Evolutionary conservation across 139 green algal genomes (phyloP).

Genomic region (Chlamydomonas sphaeroides): DNA sequence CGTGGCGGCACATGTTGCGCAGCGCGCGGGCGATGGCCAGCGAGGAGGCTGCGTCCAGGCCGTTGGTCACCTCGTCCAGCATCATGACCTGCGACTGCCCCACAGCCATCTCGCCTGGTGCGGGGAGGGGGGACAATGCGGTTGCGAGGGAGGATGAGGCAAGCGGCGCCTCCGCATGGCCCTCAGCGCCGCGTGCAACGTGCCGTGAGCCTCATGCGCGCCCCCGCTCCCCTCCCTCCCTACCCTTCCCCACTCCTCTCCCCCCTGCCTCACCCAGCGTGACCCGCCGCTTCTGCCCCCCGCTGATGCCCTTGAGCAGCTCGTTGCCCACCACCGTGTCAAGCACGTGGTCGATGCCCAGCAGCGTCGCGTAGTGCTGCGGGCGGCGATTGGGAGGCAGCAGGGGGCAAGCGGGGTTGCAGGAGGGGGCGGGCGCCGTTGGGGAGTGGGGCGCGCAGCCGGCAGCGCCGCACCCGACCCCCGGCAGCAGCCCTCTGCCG

Average conservation of each 20-base stretch:
- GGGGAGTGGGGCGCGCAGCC: no score
- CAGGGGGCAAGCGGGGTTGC: background rate
- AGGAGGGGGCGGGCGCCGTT: background rate
- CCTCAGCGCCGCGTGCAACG: no score
- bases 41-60: constrained; percentile 72
- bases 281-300: constrained; percentile 81
- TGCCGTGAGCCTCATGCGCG: no score
- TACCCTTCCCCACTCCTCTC: constrained; percentile 72
- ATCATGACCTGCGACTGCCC: constrained; percentile 56
- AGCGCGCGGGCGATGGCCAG: constrained; percentile 67
- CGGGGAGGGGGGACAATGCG: no score
- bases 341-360: constrained; percentile 50
- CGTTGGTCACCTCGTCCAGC: constrained; percentile 74
- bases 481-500: no score
- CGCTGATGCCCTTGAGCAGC: constrained; percentile 77
- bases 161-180: no score
- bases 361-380: constrained; percentile 26
- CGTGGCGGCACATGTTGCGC: constrained; percentile 35
- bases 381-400: background rate
- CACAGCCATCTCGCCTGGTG: constrained; percentile 76
- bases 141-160: no score
- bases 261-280: constrained; percentile 76
- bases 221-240: no score
- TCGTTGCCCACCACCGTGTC: constrained; percentile 81
- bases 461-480: no score